Evolutionary conservation across 1,284 basidiomycete genomes (phyloP).

Genomic region (Tylopilus sp.): DNA sequence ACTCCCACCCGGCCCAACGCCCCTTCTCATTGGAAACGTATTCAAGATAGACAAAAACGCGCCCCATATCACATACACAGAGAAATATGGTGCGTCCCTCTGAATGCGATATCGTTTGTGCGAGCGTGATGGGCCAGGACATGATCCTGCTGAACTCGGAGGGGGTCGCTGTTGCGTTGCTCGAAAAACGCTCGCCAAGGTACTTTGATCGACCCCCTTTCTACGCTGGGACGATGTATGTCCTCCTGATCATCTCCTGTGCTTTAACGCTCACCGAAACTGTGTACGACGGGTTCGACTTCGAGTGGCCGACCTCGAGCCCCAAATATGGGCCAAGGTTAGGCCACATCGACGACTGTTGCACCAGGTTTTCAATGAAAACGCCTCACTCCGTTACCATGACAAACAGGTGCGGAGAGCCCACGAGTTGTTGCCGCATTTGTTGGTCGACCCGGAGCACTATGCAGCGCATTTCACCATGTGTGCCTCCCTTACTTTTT

Average conservation of each 20-base stretch:
- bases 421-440: slow-evolving; percentile 7
- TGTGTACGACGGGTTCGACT: slow-evolving; percentile 11
- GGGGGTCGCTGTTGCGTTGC: slow-evolving; percentile 11
- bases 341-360: slow-evolving; percentile 15
- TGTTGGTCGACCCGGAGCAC: slow-evolving; percentile 7
- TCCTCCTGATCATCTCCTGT: rapidly evolving
- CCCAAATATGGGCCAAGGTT: slow-evolving; percentile 15
- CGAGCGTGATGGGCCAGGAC: slow-evolving; percentile 9
- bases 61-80: not conserved
- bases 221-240: slow-evolving; percentile 10
- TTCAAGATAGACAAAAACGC: not conserved
- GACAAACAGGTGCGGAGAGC: slow-evolving; percentile 15
- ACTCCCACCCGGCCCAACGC: not conserved
- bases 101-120: slow-evolving; percentile 12
- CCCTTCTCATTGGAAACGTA: not conserved
- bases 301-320: slow-evolving; percentile 6
- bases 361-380: slow-evolving; percentile 15
- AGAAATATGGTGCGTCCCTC: not conserved
- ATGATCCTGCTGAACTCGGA: slow-evolving; percentile 20
- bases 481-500: not conserved
- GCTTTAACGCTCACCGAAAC: not conserved
- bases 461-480: slow-evolving; percentile 14
- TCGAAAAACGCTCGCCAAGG: slow-evolving; percentile 22
- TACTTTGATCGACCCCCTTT: slow-evolving; percentile 23
- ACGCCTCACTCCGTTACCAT: slow-evolving; percentile 13